phyloP scores from a whole-genome alignment of 2,329 filamentous ascomycete species.

The Daldinia sp. region DNA sequence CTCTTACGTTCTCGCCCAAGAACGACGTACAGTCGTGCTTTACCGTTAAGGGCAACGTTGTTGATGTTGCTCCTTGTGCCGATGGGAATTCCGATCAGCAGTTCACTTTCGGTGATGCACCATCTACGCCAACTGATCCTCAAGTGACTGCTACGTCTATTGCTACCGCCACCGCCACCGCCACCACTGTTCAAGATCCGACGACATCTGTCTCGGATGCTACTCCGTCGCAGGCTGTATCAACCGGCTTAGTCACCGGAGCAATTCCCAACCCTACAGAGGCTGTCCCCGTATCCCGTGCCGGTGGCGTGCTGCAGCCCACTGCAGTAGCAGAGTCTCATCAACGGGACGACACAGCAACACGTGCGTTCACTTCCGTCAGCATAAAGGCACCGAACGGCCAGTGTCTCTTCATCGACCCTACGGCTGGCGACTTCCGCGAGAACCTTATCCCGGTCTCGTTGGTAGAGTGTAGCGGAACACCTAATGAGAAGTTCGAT shows the following conservation, averaged over 20 bases:
- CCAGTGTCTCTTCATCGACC: slow-evolving; percentile 60
- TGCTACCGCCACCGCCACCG: slow-evolving; percentile 2
- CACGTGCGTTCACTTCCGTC: slow-evolving; percentile 54
- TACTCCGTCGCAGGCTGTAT: not conserved
- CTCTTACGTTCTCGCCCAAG: slow-evolving; percentile 55
- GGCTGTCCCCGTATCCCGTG: slow-evolving; percentile 58
- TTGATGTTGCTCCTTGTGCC: slow-evolving; percentile 56
- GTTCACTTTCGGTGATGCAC: slow-evolving; percentile 48
- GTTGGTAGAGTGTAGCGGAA: slow-evolving; percentile 55
- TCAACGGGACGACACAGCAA: slow-evolving; percentile 56
- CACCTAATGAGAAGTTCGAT: slow-evolving; percentile 59
- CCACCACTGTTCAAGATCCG: slow-evolving; percentile 12
- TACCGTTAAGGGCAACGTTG: slow-evolving; percentile 52
- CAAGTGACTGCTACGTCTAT: slow-evolving; percentile 5
- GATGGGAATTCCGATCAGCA: slow-evolving; percentile 52
- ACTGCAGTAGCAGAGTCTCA: slow-evolving; percentile 60
- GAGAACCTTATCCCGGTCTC: slow-evolving; percentile 61
- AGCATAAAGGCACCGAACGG: slow-evolving; percentile 58
- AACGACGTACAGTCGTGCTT: slow-evolving; percentile 59
- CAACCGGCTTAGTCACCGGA: slow-evolving; percentile 1
- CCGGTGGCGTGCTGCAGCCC: slow-evolving; percentile 58
- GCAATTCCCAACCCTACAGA: slow-evolving; percentile 51
- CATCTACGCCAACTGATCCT: not conserved
- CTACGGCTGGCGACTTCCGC: slow-evolving; percentile 62
- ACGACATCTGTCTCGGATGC: not conserved